Evolutionary conservation across 2,329 filamentous ascomycete species (phyloP), one percentile per base, ranked within the genome.

Genomic region (Aspergillus uvarum): DNA sequence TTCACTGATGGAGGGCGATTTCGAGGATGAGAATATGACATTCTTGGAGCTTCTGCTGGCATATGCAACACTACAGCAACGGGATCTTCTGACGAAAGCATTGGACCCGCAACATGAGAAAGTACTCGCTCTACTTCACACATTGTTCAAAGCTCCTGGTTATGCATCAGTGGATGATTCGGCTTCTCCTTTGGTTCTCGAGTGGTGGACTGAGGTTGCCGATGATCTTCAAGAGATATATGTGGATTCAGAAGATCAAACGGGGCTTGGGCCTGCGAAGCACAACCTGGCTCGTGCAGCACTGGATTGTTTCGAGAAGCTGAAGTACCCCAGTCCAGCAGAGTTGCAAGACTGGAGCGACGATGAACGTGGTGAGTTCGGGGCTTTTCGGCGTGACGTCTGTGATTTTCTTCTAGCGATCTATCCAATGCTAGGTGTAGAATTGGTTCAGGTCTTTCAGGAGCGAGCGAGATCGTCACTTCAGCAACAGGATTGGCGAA

Each of bases 391-490:
- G 19, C 74, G 76, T 29, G 77, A 80, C 49, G 77, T 75, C n/a
- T 75, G 75, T 52, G 79, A 81, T 61, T 80, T 79, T 54, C 68
- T 80, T 11, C 71, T 79, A 14, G 74, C 77, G 6, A 73, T 74
- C 1, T 80, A 79, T 63, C 74, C 77, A 1, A 72, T 80, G 24
- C 62, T 81, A 11, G 79, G 79, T 0, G 70, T 77, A 24, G 75
- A 75, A 5, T 61, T 81, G 32, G 71, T 80, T 22, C 71, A 75
- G 42, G 73, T 78, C 4, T 76, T 80, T 51, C 74, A 78, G 51
- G 70, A 76, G 57, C 72, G 68, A 48, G 72, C 77, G 38, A 69
- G 68, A 14, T 64, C 66, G 4, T 70, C 76, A 12, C 67, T 77
- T n/a, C 51, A 64, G 22, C 67, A 64, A 22, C 66, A 70, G 22